Base-by-base conservation (phyloP, 1,284 basidiomycete genomes). In the Apiotrichum siamense region DNA sequence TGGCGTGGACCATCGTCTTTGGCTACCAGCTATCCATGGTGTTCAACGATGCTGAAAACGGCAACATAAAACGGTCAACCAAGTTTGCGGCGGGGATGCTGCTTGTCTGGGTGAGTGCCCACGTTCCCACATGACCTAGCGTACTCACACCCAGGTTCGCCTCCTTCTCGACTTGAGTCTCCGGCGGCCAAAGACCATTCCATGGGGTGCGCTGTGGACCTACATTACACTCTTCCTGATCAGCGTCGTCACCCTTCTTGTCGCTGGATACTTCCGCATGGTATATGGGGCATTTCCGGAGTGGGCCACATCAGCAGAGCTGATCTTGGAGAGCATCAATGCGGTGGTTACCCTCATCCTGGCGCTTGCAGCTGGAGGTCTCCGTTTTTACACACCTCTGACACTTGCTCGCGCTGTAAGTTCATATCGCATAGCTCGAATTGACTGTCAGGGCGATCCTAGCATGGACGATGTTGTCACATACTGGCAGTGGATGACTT, bases 401-500 rank as follows among this genome's bases (percentile, higher is more conserved):
- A 57, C 61, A 7, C 57, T 72, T 6, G 60, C 62, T 1, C 47
- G 58, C 26, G 49, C 70, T 43, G 66, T 66, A 44, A 55, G 64
- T 57, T 4, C 37, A 41, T 23, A 18, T 20, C 27, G 12, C 4
- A 5, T 9, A 29, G n/a, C 23, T 17, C 7, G 18, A 11, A n/a
- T 36, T 38, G 26, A 27, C 27, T 25, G n/a, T 29, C 41, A 53
- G 29, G 25, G 49, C 2, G 37, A 17, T 2, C 27, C 55, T 5
- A 42, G 29, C 7, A 32, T 32, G 4, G 87, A 91, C 69, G 87
- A 90, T 64, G 76, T 78, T 50, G 84, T 82, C 37, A 83, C 78
- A n/a, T 74, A 90, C 15, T 85, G 82, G 80, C 77, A 81, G n/a
- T 89, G 87, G 85, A 76, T 81, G 46, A 82, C 80, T 1, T 89